phyloP scores from a whole-genome alignment of 176 grass and related monocot species.

The Zoysia pacifica region DNA sequence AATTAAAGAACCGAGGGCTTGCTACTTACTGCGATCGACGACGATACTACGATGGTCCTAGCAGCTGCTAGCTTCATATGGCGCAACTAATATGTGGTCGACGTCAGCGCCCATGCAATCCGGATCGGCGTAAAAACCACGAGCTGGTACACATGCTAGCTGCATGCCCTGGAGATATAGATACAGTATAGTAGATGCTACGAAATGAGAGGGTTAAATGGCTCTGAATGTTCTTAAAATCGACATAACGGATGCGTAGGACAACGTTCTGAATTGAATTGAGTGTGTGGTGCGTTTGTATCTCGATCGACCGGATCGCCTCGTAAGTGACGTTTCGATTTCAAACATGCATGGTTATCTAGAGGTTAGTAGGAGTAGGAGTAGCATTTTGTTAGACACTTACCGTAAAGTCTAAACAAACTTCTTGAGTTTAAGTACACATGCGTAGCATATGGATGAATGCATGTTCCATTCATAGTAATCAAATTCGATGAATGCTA shows the following conservation, averaged over 20 bases:
- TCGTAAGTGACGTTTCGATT: no score
- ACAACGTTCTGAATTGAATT: no score
- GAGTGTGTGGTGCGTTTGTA: no score
- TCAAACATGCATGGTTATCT: no score
- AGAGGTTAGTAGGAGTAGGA: no score
- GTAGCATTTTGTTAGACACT: no score
- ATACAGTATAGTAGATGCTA: no score
- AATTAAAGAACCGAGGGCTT: no score
- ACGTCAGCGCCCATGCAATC: neutral
- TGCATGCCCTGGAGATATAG: neutral
- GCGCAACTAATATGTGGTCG: conserved; percentile 17
- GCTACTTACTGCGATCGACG: no score
- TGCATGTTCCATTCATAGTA: neutral
- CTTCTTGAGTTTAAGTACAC: conserved; percentile 6
- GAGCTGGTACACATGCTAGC: no score
- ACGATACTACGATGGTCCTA: neutral
- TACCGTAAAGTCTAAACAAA: neutral
- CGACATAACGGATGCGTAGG: neutral
- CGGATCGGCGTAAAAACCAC: neutral
- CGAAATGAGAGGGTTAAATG: neutral
- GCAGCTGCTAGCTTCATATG: neutral
- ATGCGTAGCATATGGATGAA: no score
- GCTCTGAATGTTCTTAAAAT: conserved; percentile 6
- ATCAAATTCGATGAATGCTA: neutral
- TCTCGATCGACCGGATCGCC: no score